Conservation (phyloP, 192 early-diverging fungal genomes). For the Coemansia sp. region DNA sequence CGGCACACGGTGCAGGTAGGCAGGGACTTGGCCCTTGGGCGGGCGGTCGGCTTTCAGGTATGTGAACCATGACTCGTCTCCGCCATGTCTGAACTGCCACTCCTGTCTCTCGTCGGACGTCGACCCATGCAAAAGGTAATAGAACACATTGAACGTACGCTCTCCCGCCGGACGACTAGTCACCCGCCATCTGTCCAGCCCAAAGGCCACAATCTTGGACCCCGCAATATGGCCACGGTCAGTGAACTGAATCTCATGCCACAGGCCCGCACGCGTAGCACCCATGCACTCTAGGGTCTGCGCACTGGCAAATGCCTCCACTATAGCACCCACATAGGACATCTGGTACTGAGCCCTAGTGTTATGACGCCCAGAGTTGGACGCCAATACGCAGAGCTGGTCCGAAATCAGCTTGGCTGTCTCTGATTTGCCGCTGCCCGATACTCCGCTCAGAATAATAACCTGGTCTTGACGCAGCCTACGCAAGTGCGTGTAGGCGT, state of each 20-base stretch:
- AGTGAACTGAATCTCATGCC: slow-evolving; percentile 88
- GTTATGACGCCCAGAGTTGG: slow-evolving; percentile 63
- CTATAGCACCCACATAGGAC: slow-evolving; percentile 63
- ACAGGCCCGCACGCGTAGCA: slow-evolving; percentile 81
- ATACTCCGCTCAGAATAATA: slow-evolving; percentile 80
- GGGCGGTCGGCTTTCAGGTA: slow-evolving; percentile 32
- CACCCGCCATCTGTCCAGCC: slow-evolving; percentile 83
- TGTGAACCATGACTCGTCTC: slow-evolving; percentile 45
- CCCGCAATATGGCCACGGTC: slow-evolving; percentile 85
- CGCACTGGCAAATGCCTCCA: slow-evolving; percentile 88
- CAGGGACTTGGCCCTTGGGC: slow-evolving; percentile 23
- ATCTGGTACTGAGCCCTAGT: slow-evolving; percentile 68
- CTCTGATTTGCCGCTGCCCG: slow-evolving; percentile 86
- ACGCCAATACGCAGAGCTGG: slow-evolving; percentile 65
- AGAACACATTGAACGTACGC: slow-evolving; percentile 92
- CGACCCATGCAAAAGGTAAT: slow-evolving; percentile 86
- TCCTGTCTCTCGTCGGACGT: slow-evolving; percentile 71
- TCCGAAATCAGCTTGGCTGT: slow-evolving; percentile 61
- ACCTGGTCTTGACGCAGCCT: slow-evolving; percentile 84
- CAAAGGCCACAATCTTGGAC: slow-evolving; percentile 78
- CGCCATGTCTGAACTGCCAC: slow-evolving; percentile 66
- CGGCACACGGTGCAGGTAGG: too few species aligned
- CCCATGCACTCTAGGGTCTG: slow-evolving; percentile 69
- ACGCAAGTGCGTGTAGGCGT: slow-evolving; percentile 85
- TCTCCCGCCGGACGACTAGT: slow-evolving; percentile 63